A percentile compares a stretch with the other conserved stretches of the same genome.
phyloP scores from a whole-genome alignment of 129 eudicot genomes.

The Tagetes patula region DNA sequence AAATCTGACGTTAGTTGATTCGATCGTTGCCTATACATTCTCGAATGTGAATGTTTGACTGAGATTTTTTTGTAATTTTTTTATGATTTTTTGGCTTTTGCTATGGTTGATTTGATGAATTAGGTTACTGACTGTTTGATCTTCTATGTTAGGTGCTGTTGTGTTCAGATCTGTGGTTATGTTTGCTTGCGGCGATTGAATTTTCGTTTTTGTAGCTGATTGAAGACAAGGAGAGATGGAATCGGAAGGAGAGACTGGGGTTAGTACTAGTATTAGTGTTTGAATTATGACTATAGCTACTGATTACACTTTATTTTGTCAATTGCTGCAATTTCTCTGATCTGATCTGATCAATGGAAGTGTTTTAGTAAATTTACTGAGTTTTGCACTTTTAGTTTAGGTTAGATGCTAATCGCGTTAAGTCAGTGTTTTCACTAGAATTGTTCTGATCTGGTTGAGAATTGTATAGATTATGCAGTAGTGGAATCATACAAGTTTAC shows the following conservation, averaged over 20 bases:
- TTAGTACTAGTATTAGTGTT: constrained; percentile 29
- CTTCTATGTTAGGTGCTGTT: neutral
- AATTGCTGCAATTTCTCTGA: constrained; percentile 17
- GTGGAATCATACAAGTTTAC: neutral
- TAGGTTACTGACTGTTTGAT: constrained; percentile 18
- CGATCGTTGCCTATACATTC: neutral
- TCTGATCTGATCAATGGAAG: neutral
- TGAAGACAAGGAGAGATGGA: constrained; percentile 50
- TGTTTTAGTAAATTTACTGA: neutral
- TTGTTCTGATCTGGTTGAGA: neutral
- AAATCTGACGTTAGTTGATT: neutral
- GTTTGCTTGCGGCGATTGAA: constrained; percentile 32
- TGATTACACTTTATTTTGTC: neutral
- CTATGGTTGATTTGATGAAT: neutral
- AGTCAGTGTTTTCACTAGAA: neutral
- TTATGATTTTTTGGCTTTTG: neutral
- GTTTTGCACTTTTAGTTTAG: constrained; percentile 21
- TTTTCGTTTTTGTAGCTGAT: constrained; percentile 14
- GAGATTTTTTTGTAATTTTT: neutral
- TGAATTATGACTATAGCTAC: neutral
- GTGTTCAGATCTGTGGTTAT: constrained; percentile 37
- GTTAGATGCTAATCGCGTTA: constrained; percentile 15
- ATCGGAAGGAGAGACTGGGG: constrained; percentile 80
- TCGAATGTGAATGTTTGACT: neutral
- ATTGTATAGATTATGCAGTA: neutral